Evolutionary conservation across 1,139 yeast species (phyloP).

Genomic region (Yamadazyma buinensis): DNA sequence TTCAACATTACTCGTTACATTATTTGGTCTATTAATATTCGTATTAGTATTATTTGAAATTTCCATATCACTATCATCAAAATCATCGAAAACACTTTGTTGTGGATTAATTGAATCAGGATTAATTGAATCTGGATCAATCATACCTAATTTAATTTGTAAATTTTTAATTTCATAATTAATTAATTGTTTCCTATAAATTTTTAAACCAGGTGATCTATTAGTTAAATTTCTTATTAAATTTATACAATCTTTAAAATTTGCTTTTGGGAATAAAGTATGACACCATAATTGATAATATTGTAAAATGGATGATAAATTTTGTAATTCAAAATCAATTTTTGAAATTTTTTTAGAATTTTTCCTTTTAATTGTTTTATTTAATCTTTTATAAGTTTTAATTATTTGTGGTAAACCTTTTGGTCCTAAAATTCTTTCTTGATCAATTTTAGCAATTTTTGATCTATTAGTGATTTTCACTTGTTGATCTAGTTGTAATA

Average conservation of each 20-base stretch:
- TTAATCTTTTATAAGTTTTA: slow-evolving; percentile 35
- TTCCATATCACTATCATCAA: slow-evolving; percentile 2
- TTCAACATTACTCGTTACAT: slow-evolving; percentile 19
- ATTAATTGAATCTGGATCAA: slow-evolving; percentile 1
- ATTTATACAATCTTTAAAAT: slow-evolving; percentile 56
- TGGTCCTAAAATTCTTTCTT: slow-evolving; percentile 43
- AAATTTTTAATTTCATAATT: slow-evolving; percentile 33
- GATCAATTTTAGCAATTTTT: slow-evolving; percentile 43
- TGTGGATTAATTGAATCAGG: slow-evolving; percentile 1
- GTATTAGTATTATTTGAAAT: not conserved
- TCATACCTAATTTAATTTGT: slow-evolving; percentile 28
- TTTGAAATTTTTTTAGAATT: slow-evolving; percentile 27
- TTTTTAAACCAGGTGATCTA: slow-evolving; percentile 29
- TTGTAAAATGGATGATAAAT: slow-evolving; percentile 46
- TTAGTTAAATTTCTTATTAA: slow-evolving; percentile 31
- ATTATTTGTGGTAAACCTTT: slow-evolving; percentile 48
- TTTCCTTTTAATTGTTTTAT: slow-evolving; percentile 23
- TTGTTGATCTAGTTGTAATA: slow-evolving; percentile 40
- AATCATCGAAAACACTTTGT: not conserved
- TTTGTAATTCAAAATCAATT: slow-evolving; percentile 39
- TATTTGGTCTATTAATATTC: not conserved
- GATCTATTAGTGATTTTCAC: slow-evolving; percentile 31
- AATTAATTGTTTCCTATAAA: slow-evolving; percentile 35
- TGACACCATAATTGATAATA: slow-evolving; percentile 88
- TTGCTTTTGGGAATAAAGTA: slow-evolving; percentile 72